A percentile compares a stretch with the other conserved stretches of the same genome.
Evolutionary conservation across 495 filamentous ascomycete species (phyloP).

Genomic region (Saxispiralis lemnorum): DNA sequence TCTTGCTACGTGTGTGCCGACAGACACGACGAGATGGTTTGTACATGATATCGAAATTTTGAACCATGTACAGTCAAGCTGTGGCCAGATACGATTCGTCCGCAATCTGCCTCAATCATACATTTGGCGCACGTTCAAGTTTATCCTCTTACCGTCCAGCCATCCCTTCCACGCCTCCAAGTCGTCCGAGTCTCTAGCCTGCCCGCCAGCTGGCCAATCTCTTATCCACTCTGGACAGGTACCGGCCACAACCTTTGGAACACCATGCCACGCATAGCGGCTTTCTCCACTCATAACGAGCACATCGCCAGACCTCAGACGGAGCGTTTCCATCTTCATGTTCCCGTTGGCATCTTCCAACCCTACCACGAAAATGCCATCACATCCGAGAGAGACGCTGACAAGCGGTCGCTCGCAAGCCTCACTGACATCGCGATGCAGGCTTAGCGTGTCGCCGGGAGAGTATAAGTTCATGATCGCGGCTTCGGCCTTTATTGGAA

Average conservation of each 20-base stretch:
- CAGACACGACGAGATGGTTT: no score
- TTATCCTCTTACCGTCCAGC: conserved; percentile 73
- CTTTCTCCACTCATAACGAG: conserved; percentile 33
- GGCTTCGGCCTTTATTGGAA: conserved; percentile 57
- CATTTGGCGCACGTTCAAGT: conserved; percentile 87
- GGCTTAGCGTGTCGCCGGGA: conserved; percentile 68
- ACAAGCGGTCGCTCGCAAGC: conserved; percentile 54
- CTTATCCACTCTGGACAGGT: conserved; percentile 61
- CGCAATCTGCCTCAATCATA: conserved; percentile 30
- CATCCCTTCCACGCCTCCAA: conserved; percentile 50
- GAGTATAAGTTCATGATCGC: conserved; percentile 86
- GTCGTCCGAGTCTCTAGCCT: conserved; percentile 14
- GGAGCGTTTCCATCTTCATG: conserved; percentile 47
- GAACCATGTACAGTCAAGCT: no score
- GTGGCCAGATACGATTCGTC: not conserved
- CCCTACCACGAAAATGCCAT: conserved; percentile 62
- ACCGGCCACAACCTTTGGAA: conserved; percentile 57
- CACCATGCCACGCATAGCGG: conserved; percentile 66
- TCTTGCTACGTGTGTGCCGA: no score
- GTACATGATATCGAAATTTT: no score
- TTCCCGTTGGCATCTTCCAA: conserved; percentile 21
- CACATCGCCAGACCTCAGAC: conserved; percentile 63
- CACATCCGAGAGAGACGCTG: conserved; percentile 75
- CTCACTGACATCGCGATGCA: conserved; percentile 85
- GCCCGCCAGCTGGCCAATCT: conserved; percentile 43